A percentile compares a stretch with the other conserved stretches of the same genome.
These are phyloP conservation scores for Papiliotrema nemorosa DNA, from an alignment of 1,284 basidiomycete species.

Conservation along the genomic window DNA sequence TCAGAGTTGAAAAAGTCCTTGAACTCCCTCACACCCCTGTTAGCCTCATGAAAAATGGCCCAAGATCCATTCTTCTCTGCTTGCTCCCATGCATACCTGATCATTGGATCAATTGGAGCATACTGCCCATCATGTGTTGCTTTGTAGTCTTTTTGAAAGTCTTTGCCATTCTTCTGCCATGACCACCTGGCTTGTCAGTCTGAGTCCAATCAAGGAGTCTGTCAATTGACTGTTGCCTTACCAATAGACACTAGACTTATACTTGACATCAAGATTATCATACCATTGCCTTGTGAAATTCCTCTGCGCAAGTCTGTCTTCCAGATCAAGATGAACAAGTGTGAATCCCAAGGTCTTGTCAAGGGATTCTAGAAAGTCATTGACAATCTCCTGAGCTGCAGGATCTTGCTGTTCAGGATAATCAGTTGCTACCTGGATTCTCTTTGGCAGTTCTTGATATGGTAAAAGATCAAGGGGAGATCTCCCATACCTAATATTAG, in stretches of 20 bases:
- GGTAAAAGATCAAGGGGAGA: neutral
- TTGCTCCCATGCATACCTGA: slow-evolving; percentile 41
- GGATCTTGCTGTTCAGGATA: slow-evolving; percentile 26
- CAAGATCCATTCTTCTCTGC: too few species aligned
- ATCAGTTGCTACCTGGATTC: slow-evolving; percentile 37
- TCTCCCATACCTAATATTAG: too few species aligned
- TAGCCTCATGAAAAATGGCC: neutral
- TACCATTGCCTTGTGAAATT: slow-evolving; percentile 1
- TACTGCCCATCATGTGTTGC: slow-evolving; percentile 43
- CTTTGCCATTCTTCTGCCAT: slow-evolving; percentile 45
- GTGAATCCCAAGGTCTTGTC: slow-evolving; percentile 41
- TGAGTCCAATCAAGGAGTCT: too few species aligned
- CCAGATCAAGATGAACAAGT: slow-evolving; percentile 10
- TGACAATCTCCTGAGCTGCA: slow-evolving; percentile 31
- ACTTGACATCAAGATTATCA: neutral
- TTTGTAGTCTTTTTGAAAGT: slow-evolving; percentile 48
- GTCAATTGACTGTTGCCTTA: too few species aligned
- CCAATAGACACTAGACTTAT: too few species aligned
- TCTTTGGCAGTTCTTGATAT: slow-evolving; percentile 35
- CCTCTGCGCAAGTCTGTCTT: slow-evolving; percentile 4
- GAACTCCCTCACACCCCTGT: slow-evolving; percentile 16
- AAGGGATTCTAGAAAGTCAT: slow-evolving; percentile 46
- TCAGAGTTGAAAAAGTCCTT: slow-evolving; percentile 46
- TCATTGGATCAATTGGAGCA: slow-evolving; percentile 50
- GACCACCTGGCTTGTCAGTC: slow-evolving; percentile 31